phyloP scores from a whole-genome alignment of 164 flowering plant genomes.

The Magnolia changhungtana region DNA sequence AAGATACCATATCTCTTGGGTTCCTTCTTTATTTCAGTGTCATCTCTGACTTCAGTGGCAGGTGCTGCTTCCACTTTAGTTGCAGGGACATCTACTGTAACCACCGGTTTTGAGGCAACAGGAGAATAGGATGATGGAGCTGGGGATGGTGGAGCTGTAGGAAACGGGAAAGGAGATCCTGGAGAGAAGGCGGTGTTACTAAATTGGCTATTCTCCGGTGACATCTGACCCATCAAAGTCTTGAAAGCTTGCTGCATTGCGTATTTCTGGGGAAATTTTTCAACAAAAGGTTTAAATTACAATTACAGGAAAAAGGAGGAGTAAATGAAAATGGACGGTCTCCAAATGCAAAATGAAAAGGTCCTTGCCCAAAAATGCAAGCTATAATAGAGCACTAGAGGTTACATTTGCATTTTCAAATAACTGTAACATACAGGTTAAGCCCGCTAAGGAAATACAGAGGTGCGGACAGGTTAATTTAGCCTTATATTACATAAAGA shows the following conservation, averaged over 20 bases:
- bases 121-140: constrained; percentile 28
- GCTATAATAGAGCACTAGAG: neutral
- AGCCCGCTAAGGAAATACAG: neutral
- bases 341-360: no score
- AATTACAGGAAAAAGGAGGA: neutral
- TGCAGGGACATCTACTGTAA: constrained; percentile 69
- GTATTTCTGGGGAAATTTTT: constrained; percentile 56
- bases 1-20: constrained; percentile 58
- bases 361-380: neutral
- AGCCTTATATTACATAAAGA: neutral
- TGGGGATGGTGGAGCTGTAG: constrained; percentile 33
- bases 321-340: no score
- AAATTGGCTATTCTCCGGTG: constrained; percentile 52
- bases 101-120: constrained; percentile 39
- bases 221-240: constrained; percentile 81
- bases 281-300: neutral
- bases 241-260: constrained; percentile 98
- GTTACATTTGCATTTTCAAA: neutral
- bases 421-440: neutral
- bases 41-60: constrained; percentile 25
- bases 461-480: no score
- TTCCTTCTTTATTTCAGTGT: constrained; percentile 40
- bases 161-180: constrained; percentile 70
- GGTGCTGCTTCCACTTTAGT: constrained; percentile 66
- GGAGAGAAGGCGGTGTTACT: constrained; percentile 51